Evolutionary conservation across 208 protist species (phyloP).

Genomic region (Wallacemonas collosoma): DNA sequence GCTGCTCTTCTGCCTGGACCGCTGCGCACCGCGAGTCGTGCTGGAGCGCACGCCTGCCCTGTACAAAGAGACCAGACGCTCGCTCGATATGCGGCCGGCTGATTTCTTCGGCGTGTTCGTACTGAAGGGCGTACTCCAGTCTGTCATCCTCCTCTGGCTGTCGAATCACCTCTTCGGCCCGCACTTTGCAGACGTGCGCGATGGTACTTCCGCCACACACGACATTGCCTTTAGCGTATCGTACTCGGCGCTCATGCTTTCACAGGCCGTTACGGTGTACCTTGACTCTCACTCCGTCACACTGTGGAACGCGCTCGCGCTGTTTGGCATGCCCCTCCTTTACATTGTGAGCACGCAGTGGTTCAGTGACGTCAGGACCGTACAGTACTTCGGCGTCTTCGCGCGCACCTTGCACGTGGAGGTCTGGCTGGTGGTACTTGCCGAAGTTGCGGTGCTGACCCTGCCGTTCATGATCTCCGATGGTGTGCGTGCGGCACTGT

Average conservation of each 20-base stretch:
- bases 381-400: constrained; percentile 77
- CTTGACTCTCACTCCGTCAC: constrained; percentile 88
- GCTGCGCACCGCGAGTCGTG: constrained; percentile 68
- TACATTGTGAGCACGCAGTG: constrained; percentile 49
- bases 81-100: constrained; percentile 46
- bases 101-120: constrained; percentile 83
- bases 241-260: constrained; percentile 87
- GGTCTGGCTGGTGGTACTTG: constrained; percentile 43
- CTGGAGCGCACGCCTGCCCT: constrained; percentile 72
- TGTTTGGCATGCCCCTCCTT: constrained; percentile 73
- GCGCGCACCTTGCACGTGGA: constrained; percentile 35
- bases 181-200: constrained; percentile 33
- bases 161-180: constrained; percentile 39
- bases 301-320: constrained; percentile 53
- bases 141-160: constrained; percentile 63
- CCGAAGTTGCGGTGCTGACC: constrained; percentile 39
- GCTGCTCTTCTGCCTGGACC: constrained; percentile 91
- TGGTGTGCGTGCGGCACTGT: constrained; percentile 9
- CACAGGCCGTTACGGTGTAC: constrained; percentile 84
- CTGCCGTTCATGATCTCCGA: constrained; percentile 47
- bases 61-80: constrained; percentile 70
- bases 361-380: constrained; percentile 42
- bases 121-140: constrained; percentile 75
- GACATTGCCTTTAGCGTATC: constrained; percentile 82
- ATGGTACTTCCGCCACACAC: constrained; percentile 45